Percentiles rank a stretch among this genome's conserved stretches.
phyloP scores from a whole-genome alignment of 805 yeast species.

The Metschnikowia sp. region DNA sequence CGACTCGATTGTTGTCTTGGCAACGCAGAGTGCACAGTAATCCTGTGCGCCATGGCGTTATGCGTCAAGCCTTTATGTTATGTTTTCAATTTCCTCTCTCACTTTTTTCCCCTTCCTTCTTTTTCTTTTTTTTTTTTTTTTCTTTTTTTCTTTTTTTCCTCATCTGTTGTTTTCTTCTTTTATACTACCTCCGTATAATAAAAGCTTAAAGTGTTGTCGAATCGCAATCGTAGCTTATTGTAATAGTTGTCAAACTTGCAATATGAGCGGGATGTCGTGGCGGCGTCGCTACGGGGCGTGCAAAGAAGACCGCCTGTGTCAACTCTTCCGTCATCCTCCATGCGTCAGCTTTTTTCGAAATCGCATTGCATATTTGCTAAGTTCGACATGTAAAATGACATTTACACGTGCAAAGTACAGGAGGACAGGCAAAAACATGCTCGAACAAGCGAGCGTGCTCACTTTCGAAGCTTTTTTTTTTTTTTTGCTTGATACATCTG shows the following conservation, averaged over 20 bases:
- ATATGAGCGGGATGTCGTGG: too few species aligned
- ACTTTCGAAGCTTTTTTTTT: not conserved
- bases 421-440: not conserved
- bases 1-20: not conserved
- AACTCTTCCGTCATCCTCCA: too few species aligned
- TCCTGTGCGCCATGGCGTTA: too few species aligned
- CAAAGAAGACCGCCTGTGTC: too few species aligned
- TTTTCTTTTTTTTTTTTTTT: constrained; percentile 7
- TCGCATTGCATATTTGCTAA: too few species aligned
- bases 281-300: too few species aligned
- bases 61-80: not conserved
- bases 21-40: not conserved
- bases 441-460: not conserved
- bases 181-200: too few species aligned
- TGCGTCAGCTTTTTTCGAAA: not conserved
- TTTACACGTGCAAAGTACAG: too few species aligned
- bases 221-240: too few species aligned
- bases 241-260: too few species aligned
- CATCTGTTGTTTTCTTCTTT: not conserved
- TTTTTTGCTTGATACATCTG: not conserved
- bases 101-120: constrained; percentile 1
- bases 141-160: constrained; percentile 4
- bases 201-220: too few species aligned
- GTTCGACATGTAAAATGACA: too few species aligned
- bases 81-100: not conserved